phyloP scores from a whole-genome alignment of 1,139 yeast species.

The Hemisphaericaspora lyxosophila region DNA sequence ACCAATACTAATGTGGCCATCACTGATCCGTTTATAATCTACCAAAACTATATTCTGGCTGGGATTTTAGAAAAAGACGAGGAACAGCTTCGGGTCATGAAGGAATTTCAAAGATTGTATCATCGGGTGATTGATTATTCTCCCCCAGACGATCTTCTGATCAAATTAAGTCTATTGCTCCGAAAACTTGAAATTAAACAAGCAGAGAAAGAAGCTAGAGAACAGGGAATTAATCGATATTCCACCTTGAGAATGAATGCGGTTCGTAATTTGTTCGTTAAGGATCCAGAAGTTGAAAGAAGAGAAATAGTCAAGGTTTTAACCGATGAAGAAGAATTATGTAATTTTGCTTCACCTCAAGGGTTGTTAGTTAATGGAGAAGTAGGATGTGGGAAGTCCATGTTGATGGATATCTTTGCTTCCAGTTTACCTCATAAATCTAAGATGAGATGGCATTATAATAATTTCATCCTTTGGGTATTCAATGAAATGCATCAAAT shows the following conservation, averaged over 20 bases:
- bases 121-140: conserved; percentile 57
- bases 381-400: conserved; percentile 75
- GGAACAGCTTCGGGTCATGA: conserved; percentile 60
- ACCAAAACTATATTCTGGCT: conserved; percentile 51
- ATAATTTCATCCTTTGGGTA: conserved; percentile 68
- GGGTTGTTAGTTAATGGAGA: conserved; percentile 70
- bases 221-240: conserved; percentile 11
- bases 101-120: conserved; percentile 64
- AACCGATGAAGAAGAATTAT: conserved; percentile 63
- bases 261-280: conserved; percentile 22
- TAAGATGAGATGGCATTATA: conserved; percentile 71
- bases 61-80: conserved; percentile 57
- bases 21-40: conserved; percentile 64
- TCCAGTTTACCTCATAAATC: conserved; percentile 60
- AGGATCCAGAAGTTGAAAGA: conserved; percentile 30
- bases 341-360: conserved; percentile 58
- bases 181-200: conserved; percentile 45
- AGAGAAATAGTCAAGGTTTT: conserved; percentile 46
- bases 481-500: conserved; percentile 60
- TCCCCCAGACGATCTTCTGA: conserved; percentile 54
- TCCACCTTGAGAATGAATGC: conserved; percentile 19
- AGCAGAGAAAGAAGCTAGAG: conserved; percentile 20
- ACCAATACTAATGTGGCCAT: conserved; percentile 32
- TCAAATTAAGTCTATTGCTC: conserved; percentile 48
- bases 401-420: conserved; percentile 74